Base-by-base conservation (phyloP, 2,329 filamentous ascomycete genomes). In the Rhinocladiella similis region DNA sequence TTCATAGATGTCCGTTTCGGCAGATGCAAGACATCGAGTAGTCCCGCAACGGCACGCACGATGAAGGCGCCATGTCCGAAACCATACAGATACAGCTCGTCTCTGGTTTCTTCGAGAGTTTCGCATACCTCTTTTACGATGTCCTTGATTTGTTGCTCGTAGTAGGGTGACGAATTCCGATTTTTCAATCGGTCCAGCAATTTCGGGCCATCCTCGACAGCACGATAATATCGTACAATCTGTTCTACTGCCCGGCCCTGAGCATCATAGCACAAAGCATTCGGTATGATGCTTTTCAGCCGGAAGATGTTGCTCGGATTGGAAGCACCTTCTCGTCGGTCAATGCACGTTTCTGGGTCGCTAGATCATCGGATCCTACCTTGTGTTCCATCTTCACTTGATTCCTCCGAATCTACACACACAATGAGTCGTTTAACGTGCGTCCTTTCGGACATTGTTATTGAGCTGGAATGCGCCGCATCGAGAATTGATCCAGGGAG, bases 41-140 rank as follows among this genome's bases (percentile, higher is more conserved):
- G 63, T 5, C 72, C 71, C 16, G 72, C 69, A 1, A 76, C 73
- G 5, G 72, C 72, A 2, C 73, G 67, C 4, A 73, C 70, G 5
- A 75, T 69, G 64, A 68, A 76, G 1, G 73, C 73, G 14, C 74
- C 74, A 42, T 72, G 68, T 29, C 72, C 72, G 57, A 73, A 73
- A 9, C 73, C 74, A 39, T 71, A 76, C 6, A 77, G 58, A 65
- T 71, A 76, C 1, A 76, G 56, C 54, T 77, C 73, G 56, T 75
- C 72, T 50, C 67, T 38, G n/a, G 63, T 46, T 18, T 56, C 53
- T 20, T 60, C 50, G 3, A 65, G 51, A 6, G 41, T 52, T 25
- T 59, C 54, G 48, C 61, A 60, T 16, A 59, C 52, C 41, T 53
- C 55, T 33, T 53, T 55, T 20, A 53, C 54, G 12, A 65, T 60